Conservation (phyloP, 1,284 basidiomycete genomes). For the Amylostereum areolatum region DNA sequence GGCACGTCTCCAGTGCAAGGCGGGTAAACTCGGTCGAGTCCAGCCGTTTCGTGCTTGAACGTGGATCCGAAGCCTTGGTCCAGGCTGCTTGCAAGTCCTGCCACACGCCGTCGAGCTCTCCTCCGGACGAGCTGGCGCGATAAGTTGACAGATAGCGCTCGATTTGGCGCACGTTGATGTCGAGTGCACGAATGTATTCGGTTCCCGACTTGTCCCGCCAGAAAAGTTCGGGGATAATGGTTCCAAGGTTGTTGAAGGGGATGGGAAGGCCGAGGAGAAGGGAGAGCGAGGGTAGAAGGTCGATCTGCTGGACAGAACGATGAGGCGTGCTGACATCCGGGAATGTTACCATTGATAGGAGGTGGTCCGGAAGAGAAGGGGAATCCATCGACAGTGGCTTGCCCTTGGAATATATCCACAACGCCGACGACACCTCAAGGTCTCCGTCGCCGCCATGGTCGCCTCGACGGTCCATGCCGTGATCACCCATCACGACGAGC, state of each 20-base stretch:
- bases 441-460: slow-evolving; percentile 94
- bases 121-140: slow-evolving; percentile 58
- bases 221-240: slow-evolving; percentile 89
- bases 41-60: slow-evolving; percentile 25
- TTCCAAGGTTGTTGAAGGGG: slow-evolving; percentile 93
- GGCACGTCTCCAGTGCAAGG: slow-evolving; percentile 65
- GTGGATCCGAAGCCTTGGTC: slow-evolving; percentile 21
- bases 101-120: slow-evolving; percentile 69
- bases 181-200: slow-evolving; percentile 47
- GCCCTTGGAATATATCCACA: slow-evolving; percentile 90
- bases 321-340: slow-evolving; percentile 51
- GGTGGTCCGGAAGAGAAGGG: slow-evolving; percentile 34
- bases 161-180: slow-evolving; percentile 76
- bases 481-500: slow-evolving; percentile 90
- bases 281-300: slow-evolving; percentile 86
- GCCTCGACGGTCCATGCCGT: slow-evolving; percentile 94
- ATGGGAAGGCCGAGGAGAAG: slow-evolving; percentile 92
- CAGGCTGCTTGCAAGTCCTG: slow-evolving; percentile 41
- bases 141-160: slow-evolving; percentile 76
- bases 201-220: slow-evolving; percentile 23
- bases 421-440: slow-evolving; percentile 79
- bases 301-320: slow-evolving; percentile 87
- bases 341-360: slow-evolving; percentile 54
- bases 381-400: slow-evolving; percentile 31
- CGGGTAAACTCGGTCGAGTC: slow-evolving; percentile 54